Evolutionary conservation across 2,329 filamentous ascomycete genomes (phyloP).

Genomic region (Ilyonectria destructans): DNA sequence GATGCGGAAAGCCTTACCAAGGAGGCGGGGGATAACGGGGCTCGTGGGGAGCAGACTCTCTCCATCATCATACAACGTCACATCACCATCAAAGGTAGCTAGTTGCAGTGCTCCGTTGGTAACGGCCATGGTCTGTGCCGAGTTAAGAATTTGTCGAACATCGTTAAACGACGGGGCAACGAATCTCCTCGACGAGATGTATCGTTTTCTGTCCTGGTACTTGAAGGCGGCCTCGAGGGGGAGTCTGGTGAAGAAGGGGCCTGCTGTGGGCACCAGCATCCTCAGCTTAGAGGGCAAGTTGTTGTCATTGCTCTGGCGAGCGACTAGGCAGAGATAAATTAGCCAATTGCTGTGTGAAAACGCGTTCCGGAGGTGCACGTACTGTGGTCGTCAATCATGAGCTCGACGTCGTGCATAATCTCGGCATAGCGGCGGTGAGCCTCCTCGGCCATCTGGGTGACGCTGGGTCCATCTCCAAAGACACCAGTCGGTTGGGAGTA

Average conservation of each 20-base stretch:
- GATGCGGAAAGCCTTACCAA: constrained; percentile 56
- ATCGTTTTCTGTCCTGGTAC: constrained; percentile 88
- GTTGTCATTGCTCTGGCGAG: constrained; percentile 77
- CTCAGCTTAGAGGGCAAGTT: constrained; percentile 89
- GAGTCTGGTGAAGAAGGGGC: constrained; percentile 93
- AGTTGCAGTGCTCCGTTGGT: constrained; percentile 84
- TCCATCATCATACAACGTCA: constrained; percentile 95
- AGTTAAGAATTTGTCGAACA: constrained; percentile 92
- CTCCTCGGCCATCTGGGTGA: constrained; percentile 82
- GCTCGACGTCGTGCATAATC: constrained; percentile 94
- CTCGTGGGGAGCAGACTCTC: constrained; percentile 82
- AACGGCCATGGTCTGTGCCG: constrained; percentile 94
- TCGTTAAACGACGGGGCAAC: constrained; percentile 99
- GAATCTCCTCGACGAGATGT: constrained; percentile 92
- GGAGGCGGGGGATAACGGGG: constrained; percentile 79
- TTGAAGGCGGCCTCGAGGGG: constrained; percentile 92
- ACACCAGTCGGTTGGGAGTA: constrained; percentile 95
- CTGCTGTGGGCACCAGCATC: constrained; percentile 90
- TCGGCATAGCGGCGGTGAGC: constrained; percentile 93
- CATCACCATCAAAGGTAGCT: constrained; percentile 97
- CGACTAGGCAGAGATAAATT: constrained; percentile 66
- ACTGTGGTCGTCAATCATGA: constrained; percentile 94
- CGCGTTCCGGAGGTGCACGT: constrained; percentile 39
- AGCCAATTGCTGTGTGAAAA: constrained; percentile 1
- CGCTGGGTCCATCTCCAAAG: constrained; percentile 78